Evolutionary conservation across 257 asterid species (phyloP).

Genomic region (Penstemon barbatus): DNA sequence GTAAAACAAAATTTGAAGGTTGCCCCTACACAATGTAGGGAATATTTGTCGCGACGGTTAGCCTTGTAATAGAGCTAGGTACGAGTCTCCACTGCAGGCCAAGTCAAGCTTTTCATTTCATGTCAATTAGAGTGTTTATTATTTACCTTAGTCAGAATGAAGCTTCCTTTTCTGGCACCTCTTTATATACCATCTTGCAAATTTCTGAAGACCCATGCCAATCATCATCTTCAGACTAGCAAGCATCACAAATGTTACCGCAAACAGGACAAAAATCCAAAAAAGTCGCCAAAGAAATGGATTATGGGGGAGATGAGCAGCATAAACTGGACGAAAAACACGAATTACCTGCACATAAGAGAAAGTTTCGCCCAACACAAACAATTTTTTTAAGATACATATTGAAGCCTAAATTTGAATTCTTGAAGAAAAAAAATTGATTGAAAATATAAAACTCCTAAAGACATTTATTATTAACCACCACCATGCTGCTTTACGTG

Average conservation of each 20-base stretch:
- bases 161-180: conserved; percentile 77
- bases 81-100: too few relatives aligned
- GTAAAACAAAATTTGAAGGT: too few relatives aligned
- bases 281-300: conserved; percentile 81
- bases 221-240: conserved; percentile 83
- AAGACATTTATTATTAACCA: too few relatives aligned
- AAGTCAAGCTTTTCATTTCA: not conserved
- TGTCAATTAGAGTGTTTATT: not conserved
- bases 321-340: conserved; percentile 81
- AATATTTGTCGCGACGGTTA: too few relatives aligned
- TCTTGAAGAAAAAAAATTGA: too few relatives aligned
- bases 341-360: conserved; percentile 64
- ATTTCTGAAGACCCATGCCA: conserved; percentile 79
- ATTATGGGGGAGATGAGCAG: conserved; percentile 75
- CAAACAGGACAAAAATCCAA: conserved; percentile 62
- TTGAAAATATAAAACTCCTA: too few relatives aligned
- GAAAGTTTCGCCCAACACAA: not conserved
- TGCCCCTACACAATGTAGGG: too few relatives aligned
- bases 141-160: conserved; percentile 63
- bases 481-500: too few relatives aligned
- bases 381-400: not conserved
- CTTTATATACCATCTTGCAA: conserved; percentile 80
- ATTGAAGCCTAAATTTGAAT: not conserved
- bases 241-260: conserved; percentile 84
- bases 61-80: too few relatives aligned